These are phyloP conservation scores for Dryas integrifolia DNA, from an alignment of 331 rosid genomes.

Conservation along the genomic window DNA sequence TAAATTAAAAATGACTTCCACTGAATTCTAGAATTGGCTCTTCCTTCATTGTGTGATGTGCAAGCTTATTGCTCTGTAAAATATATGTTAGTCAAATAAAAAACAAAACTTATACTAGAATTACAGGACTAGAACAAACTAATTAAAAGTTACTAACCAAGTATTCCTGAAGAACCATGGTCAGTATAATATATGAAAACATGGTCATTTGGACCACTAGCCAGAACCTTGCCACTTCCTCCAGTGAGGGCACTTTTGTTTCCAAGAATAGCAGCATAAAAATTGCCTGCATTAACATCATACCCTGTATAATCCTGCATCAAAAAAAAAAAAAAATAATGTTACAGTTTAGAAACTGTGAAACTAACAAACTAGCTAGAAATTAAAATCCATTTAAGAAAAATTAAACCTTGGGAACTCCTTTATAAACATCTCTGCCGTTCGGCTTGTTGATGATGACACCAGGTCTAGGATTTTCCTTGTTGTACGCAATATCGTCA, in stretches of 20 bases:
- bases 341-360: not conserved
- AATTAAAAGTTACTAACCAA: conserved; percentile 34
- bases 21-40: too few species aligned
- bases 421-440: conserved; percentile 56
- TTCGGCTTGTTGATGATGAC: conserved; percentile 54
- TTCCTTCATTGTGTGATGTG: too few species aligned
- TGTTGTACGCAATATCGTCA: conserved; percentile 56
- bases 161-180: conserved; percentile 50
- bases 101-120: too few species aligned
- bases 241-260: conserved; percentile 44
- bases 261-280: conserved; percentile 50
- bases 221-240: conserved; percentile 63
- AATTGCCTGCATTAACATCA: conserved; percentile 18
- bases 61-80: too few species aligned
- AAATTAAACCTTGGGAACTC: conserved; percentile 56
- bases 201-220: conserved; percentile 45
- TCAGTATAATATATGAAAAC: conserved; percentile 58
- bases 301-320: conserved; percentile 50
- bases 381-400: not conserved
- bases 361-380: not conserved
- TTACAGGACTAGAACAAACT: not conserved
- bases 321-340: not conserved
- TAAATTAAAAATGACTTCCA: too few species aligned
- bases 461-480: conserved; percentile 47
- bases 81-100: too few species aligned